Base-by-base conservation (phyloP, 257 asterid genomes). In the Nicotiana tomentosiformis region DNA sequence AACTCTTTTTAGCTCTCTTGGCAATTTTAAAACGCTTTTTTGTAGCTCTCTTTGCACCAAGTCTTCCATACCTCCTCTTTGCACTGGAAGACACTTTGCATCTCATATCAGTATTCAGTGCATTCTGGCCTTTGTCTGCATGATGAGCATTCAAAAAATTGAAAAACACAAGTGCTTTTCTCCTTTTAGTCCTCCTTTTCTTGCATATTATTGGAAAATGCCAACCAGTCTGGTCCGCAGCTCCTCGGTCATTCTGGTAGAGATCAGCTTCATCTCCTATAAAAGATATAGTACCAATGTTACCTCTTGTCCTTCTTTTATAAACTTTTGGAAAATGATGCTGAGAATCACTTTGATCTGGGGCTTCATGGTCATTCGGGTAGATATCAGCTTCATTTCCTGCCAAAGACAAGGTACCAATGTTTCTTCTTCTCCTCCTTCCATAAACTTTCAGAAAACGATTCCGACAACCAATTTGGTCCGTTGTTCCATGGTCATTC, bases 101-200 rank as follows among this genome's bases (percentile, higher is more conserved):
- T 23, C 30, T 76, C 37, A 11, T 53, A 76, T 26, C n/a, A 51
- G 46, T 76, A 23, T 16, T n/a, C 80, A 76, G 29, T 15, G 65
- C 7, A 51, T 29, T 76, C 80, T 43, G 17, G 65, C 65, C 29
- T 76, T 76, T 76, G 29, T 76, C 80, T 76, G 64, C 80, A 76
- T 51, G 29, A 76, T 76, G 26, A 51, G 20, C 46, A 61, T 61
- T 23, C 67, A 61, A 77, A 55, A 26, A 3, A 12, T 55, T 58
- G 29, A 18, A 58, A 58, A 58, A 77, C 29, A 14, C 17, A 55
- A 66, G 43, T 57, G 77, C 17, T 66, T 62, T 85, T 70, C 11
- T 29, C 29, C 88, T 87, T 72, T 37, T 81, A 55, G 20, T 57
- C 78, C 89, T 86, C 82, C 6, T 82, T 56, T 81, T 80, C 83